Evolutionary conservation across 2,329 filamentous ascomycete species (phyloP).

Genomic region (Spiromastix sp.): DNA sequence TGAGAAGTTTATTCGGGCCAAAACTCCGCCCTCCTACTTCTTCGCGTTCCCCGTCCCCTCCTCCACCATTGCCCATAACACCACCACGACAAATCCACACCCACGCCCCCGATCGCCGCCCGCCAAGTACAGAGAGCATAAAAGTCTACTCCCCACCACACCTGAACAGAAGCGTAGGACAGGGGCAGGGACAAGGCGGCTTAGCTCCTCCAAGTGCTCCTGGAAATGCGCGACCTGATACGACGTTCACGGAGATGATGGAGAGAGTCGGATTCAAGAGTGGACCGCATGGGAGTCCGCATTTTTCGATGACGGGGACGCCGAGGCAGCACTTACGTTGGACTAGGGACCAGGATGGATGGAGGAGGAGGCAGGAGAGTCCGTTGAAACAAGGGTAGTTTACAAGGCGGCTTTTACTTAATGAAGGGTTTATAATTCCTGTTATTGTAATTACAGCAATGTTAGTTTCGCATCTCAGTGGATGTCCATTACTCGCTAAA

Average conservation of each 20-base stretch:
- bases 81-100: constrained; percentile 17
- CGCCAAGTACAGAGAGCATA: constrained; percentile 35
- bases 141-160: constrained; percentile 35
- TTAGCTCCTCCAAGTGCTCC: constrained; percentile 18
- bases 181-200: constrained; percentile 16
- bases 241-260: constrained; percentile 29
- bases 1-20: constrained; percentile 25
- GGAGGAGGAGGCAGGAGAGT: neutral
- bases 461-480: no score
- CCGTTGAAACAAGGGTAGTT: no score
- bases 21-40: constrained; percentile 9
- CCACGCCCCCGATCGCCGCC: no score
- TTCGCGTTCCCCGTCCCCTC: constrained; percentile 13
- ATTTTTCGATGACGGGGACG: constrained; percentile 19
- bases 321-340: constrained; percentile 7
- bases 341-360: neutral
- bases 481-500: no score
- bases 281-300: constrained; percentile 18
- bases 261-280: constrained; percentile 25
- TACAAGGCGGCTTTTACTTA: no score
- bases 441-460: no score
- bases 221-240: constrained; percentile 20
- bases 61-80: constrained; percentile 18
- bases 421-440: no score
- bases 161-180: no score